A percentile compares a stretch with the other conserved stretches of the same genome.
Evolutionary conservation across 768 basidiomycete species (phyloP).

Genomic region (Chiua virens): DNA sequence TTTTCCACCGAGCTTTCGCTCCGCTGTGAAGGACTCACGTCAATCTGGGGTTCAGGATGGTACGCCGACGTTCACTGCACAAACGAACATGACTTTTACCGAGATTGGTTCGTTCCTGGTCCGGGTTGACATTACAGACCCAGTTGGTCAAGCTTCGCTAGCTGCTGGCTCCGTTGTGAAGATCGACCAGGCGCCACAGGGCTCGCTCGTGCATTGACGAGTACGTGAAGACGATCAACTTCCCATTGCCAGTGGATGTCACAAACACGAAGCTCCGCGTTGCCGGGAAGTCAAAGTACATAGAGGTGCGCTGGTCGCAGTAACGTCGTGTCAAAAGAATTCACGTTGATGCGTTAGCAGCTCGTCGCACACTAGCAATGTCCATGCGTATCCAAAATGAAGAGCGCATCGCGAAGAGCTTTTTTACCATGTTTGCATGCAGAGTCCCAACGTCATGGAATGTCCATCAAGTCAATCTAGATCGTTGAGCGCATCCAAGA

Average conservation of each 20-base stretch:
- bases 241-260: conserved; percentile 46
- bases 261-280: conserved; percentile 40
- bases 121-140: conserved; percentile 24
- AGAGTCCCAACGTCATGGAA: conserved; percentile 29
- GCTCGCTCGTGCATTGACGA: conserved; percentile 12
- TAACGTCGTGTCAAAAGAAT: not conserved
- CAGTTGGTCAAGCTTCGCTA: conserved; percentile 17
- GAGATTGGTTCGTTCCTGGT: conserved; percentile 19
- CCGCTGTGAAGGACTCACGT: conserved; percentile 5
- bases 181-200: conserved; percentile 9
- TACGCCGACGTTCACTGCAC: conserved; percentile 15
- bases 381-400: conserved; percentile 18
- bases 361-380: conserved; percentile 19
- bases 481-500: conserved; percentile 24
- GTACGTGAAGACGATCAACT: conserved; percentile 31
- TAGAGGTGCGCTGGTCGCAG: conserved; percentile 31
- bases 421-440: conserved; percentile 25
- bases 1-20: not conserved
- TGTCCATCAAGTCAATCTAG: conserved; percentile 41
- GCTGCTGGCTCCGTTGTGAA: conserved; percentile 18
- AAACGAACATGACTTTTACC: too few relatives aligned
- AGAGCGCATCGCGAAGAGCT: conserved; percentile 24
- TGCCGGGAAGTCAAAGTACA: conserved; percentile 55
- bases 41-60: conserved; percentile 3
- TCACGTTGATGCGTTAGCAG: conserved; percentile 6